phyloP scores from a whole-genome alignment of 164 flowering plant species.

The Akebia trifoliata region DNA sequence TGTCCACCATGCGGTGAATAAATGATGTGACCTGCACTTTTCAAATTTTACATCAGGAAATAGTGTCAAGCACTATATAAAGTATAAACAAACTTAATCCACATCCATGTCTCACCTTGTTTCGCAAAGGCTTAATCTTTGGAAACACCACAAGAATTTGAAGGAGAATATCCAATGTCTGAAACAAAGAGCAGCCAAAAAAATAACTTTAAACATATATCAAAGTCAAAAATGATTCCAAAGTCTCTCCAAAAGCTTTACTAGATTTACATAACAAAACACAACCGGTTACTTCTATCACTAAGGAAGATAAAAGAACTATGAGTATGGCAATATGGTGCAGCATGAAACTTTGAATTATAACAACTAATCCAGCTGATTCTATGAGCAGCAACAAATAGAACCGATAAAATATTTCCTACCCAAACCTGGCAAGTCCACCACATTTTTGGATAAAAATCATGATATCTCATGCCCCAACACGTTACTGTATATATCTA shows the following conservation, averaged over 20 bases:
- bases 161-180: slow-evolving; percentile 92
- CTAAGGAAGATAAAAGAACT: no score
- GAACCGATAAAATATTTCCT: no score
- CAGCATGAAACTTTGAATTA: neutral
- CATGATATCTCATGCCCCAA: neutral
- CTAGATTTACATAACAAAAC: neutral
- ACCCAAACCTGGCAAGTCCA: no score
- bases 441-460: neutral
- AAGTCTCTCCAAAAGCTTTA: neutral
- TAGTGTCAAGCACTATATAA: neutral
- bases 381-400: no score
- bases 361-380: neutral
- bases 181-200: slow-evolving; percentile 18
- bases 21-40: slow-evolving; percentile 75
- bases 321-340: neutral
- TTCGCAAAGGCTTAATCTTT: slow-evolving; percentile 65
- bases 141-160: slow-evolving; percentile 85
- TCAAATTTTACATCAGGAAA: slow-evolving; percentile 11
- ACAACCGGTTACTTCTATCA: neutral
- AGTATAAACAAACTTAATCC: neutral
- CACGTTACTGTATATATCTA: no score
- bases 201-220: neutral
- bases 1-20: slow-evolving; percentile 97
- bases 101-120: slow-evolving; percentile 50
- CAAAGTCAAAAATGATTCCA: slow-evolving; percentile 1